These are phyloP conservation scores for Globisporangium viniferum DNA, from an alignment of 352 stramenopile species.

Conservation along the genomic window DNA sequence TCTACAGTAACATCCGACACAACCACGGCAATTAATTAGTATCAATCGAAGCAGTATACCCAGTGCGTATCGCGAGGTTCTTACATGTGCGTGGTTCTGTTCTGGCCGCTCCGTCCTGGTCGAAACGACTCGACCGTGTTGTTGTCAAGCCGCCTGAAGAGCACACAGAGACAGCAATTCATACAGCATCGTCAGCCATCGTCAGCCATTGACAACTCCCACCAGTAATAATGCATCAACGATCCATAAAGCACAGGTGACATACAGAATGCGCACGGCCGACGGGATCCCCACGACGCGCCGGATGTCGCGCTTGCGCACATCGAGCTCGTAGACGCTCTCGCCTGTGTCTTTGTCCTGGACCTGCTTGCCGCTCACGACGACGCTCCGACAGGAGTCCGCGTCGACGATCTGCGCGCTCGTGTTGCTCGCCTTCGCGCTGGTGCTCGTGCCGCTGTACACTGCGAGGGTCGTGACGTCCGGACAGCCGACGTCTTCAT, in stretches of 20 bases:
- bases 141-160: conserved; percentile 9
- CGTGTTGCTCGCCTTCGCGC: neutral
- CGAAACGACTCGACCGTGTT: conserved; percentile 11
- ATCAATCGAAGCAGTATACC: neutral
- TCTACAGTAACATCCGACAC: conserved; percentile 13
- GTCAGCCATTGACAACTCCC: neutral
- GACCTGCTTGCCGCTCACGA: conserved; percentile 22
- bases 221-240: neutral
- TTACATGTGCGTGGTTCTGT: conserved; percentile 14
- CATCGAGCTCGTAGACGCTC: conserved; percentile 9
- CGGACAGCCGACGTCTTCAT: conserved; percentile 18
- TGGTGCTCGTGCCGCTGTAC: conserved; percentile 8
- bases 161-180: neutral
- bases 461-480: conserved; percentile 27
- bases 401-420: conserved; percentile 1
- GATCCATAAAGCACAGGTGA: neutral
- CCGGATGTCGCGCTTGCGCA: conserved; percentile 7
- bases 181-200: conserved; percentile 1
- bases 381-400: neutral
- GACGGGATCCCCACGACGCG: conserved; percentile 10
- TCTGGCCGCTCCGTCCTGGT: neutral
- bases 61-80: neutral
- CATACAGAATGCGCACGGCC: conserved; percentile 9
- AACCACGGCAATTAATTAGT: neutral
- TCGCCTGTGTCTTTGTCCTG: conserved; percentile 1